Base-by-base conservation (phyloP, 176 grass and related monocot species). In the Thalia dealbata region DNA sequence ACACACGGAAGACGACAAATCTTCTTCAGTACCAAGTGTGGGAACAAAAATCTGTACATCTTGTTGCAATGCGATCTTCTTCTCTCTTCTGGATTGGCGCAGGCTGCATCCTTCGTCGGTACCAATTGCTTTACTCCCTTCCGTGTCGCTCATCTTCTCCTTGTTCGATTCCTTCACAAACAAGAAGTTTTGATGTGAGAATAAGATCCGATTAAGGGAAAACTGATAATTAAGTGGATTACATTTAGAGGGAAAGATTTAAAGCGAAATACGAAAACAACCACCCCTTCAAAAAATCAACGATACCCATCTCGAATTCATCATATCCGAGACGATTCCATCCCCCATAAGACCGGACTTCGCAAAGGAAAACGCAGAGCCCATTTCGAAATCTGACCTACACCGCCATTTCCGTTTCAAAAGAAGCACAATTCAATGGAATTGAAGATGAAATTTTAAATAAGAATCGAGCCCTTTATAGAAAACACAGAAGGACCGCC, bases 1-100 rank as follows among this genome's bases (percentile, higher is more conserved):
- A 52, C 25, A 52, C 11, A 72, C 25, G 24, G 70, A 16, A 52
- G 69, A 72, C 12, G 28, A 19, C 14, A 27, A 52, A 51, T 52
- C 3, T 29, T 19, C 2, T 8, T 21, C 48, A 30, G 18, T 29
- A 11, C 12, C 35, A 18, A 29, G 24, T 52, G 24, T 11, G 16
- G 13, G 22, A 52, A 26, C 15, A 81, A 88, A 81, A 76, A 71
- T 50, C 21, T 4, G 46, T 71, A 99, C 95, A 76, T 99, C 95
- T 83, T 99, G 87, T 64, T 99, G 89, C 71, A 99, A 84, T 25
- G 95, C 90, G 28, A 99, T 83, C 74, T 91, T 95, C 72, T 84
- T 85, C 62, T 95, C 87, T 22, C 90, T 83, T 89, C 90, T 91
- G n/a, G 86, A 73, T 26, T 99, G 88, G 32, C 85, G 56, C 78